phyloP scores from a whole-genome alignment of 2,329 filamentous ascomycete species.

The Helotiales sp. region DNA sequence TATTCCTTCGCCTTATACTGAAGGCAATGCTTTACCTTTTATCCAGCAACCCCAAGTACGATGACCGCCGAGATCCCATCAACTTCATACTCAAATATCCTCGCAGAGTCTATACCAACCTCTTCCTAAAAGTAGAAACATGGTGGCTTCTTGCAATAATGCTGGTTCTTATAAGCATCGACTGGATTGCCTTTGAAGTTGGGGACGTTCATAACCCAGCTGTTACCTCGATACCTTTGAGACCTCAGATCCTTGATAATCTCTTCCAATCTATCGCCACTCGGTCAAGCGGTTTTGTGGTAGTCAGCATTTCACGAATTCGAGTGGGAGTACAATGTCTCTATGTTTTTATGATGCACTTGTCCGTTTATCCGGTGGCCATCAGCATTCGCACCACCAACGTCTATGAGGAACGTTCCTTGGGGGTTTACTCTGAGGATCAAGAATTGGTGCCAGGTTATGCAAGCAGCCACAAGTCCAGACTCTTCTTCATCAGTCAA shows the following conservation, averaged over 20 bases:
- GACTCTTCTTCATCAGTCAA: conserved; percentile 21
- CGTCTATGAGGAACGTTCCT: conserved; percentile 67
- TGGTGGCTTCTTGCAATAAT: not conserved
- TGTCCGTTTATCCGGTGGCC: conserved; percentile 60
- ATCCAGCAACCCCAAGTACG: too few species aligned
- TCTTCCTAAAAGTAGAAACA: not conserved
- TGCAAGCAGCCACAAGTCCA: not conserved
- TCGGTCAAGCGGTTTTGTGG: not conserved
- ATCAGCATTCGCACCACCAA: conserved; percentile 68
- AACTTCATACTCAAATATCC: not conserved
- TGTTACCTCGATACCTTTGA: not conserved
- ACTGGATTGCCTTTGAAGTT: not conserved
- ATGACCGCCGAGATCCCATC: not conserved
- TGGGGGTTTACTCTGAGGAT: conserved; percentile 47
- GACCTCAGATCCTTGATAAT: not conserved
- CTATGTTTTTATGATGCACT: conserved; percentile 66
- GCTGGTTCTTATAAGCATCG: not conserved
- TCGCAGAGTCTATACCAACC: not conserved
- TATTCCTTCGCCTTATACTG: too few species aligned
- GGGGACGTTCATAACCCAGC: not conserved
- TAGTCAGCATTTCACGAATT: not conserved
- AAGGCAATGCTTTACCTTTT: too few species aligned
- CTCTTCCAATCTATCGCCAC: not conserved
- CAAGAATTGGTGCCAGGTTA: not conserved
- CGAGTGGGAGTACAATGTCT: conserved; percentile 45